Percentiles rank a stretch among this genome's conserved stretches.
Conservation (phyloP, 805 yeast species). For the Zygoascus ofunaensis region DNA sequence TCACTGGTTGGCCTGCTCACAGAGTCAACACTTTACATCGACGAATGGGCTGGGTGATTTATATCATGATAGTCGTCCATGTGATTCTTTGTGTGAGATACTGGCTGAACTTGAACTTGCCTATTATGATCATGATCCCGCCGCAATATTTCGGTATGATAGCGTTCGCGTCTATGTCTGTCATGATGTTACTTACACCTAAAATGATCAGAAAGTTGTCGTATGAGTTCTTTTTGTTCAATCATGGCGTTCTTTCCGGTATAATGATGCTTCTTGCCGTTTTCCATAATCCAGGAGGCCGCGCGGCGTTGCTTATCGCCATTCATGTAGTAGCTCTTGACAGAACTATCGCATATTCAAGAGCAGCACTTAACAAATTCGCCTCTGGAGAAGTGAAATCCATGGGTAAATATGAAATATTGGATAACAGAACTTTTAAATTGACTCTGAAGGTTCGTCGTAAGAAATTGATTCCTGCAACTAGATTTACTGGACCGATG, state of each 20-base stretch:
- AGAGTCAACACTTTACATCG: constrained; percentile 34
- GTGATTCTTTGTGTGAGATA: constrained; percentile 29
- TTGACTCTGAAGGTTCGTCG: constrained; percentile 20
- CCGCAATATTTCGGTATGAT: constrained; percentile 45
- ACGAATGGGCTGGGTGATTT: constrained; percentile 38
- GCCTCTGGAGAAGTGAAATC: constrained; percentile 33
- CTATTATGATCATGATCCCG: constrained; percentile 37
- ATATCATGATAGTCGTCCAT: constrained; percentile 32
- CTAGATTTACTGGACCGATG: not conserved
- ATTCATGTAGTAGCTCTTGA: constrained; percentile 38
- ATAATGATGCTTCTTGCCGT: constrained; percentile 36
- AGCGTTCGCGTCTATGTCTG: constrained; percentile 32
- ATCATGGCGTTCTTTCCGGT: constrained; percentile 35
- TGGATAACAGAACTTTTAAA: constrained; percentile 36
- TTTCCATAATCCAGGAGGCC: constrained; percentile 34
- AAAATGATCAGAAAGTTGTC: constrained; percentile 32
- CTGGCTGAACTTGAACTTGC: constrained; percentile 35
- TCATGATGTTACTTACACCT: constrained; percentile 32
- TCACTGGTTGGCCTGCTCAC: constrained; percentile 38
- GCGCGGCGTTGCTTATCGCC: constrained; percentile 32
- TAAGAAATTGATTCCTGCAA: not conserved
- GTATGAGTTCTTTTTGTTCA: constrained; percentile 37
- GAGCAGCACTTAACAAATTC: constrained; percentile 29
- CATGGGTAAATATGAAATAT: constrained; percentile 30
- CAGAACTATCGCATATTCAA: constrained; percentile 28